phyloP scores from a whole-genome alignment of 2,329 filamentous ascomycete species.

The Curvularia lunata region DNA sequence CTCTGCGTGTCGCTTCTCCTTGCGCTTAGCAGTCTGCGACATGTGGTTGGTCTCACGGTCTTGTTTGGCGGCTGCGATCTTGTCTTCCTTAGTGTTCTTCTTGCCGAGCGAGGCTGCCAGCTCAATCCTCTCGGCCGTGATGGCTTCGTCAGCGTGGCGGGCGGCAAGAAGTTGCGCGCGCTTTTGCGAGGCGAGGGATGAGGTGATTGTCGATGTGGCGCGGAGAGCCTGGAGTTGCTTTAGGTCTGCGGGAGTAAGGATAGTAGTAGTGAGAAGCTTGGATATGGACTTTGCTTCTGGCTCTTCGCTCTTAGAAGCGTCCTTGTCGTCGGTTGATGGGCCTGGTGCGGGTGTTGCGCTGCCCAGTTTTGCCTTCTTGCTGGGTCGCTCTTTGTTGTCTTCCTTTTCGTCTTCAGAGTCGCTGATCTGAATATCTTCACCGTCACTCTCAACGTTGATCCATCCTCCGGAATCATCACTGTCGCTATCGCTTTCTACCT shows the following conservation, averaged over 20 bases:
- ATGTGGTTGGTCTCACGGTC: conserved; percentile 86
- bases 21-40: conserved; percentile 80
- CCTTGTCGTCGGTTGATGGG: conserved; percentile 36
- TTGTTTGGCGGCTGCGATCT: conserved; percentile 80
- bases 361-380: conserved; percentile 69
- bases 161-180: conserved; percentile 49
- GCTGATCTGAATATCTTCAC: conserved; percentile 73
- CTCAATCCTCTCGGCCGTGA: conserved; percentile 92
- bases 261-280: conserved; percentile 87
- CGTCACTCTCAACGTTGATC: conserved; percentile 88
- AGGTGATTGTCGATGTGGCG: conserved; percentile 72
- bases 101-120: conserved; percentile 77
- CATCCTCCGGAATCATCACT: conserved; percentile 82
- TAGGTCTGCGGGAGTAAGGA: conserved; percentile 95
- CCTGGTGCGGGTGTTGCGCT: conserved; percentile 42
- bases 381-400: conserved; percentile 56
- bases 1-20: conserved; percentile 83
- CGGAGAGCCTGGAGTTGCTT: conserved; percentile 91
- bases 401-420: conserved; percentile 74
- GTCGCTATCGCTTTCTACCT: conserved; percentile 63
- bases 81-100: conserved; percentile 89
- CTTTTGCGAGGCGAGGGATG: conserved; percentile 58
- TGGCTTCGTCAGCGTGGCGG: conserved; percentile 81
- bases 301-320: conserved; percentile 51
- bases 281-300: conserved; percentile 49